phyloP scores from a whole-genome alignment of 495 filamentous ascomycete species.

The Annulohypoxylon bovei region DNA sequence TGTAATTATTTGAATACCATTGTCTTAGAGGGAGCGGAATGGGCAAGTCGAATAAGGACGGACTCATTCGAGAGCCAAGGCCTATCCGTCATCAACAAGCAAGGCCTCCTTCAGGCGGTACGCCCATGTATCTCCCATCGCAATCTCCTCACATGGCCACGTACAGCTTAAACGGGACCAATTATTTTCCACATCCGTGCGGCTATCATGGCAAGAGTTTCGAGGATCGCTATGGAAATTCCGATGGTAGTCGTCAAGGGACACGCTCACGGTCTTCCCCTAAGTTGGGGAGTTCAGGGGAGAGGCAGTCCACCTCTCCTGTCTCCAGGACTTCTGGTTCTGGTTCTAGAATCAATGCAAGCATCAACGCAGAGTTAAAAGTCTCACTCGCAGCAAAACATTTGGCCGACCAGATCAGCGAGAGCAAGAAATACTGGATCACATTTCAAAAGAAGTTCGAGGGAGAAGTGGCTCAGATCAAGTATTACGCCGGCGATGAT shows the following conservation, averaged over 20 bases:
- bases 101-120: not conserved
- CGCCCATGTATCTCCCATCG: not conserved
- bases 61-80: not conserved
- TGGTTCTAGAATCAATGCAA: not conserved
- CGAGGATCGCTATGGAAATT: constrained; percentile 5
- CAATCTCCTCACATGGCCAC: not conserved
- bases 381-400: constrained; percentile 40
- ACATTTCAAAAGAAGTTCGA: constrained; percentile 45
- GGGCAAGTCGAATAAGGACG: not conserved
- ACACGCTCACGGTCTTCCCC: constrained; percentile 1
- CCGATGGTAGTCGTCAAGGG: not conserved
- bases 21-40: not conserved
- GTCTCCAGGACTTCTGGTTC: constrained; percentile 47
- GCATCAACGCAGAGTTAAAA: constrained; percentile 36
- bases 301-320: not conserved
- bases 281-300: not conserved
- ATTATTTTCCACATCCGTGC: constrained; percentile 29
- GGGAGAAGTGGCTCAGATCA: constrained; percentile 38
- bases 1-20: not conserved
- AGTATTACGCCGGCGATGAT: constrained; percentile 38
- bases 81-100: not conserved
- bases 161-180: constrained; percentile 16
- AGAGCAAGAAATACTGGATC: constrained; percentile 43
- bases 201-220: not conserved
- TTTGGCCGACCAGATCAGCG: constrained; percentile 40